Percentiles rank a stretch among this genome's conserved stretches.
Evolutionary conservation across 768 basidiomycete genomes (phyloP).

Genomic region (Lanmaoa pseudosensibilis): DNA sequence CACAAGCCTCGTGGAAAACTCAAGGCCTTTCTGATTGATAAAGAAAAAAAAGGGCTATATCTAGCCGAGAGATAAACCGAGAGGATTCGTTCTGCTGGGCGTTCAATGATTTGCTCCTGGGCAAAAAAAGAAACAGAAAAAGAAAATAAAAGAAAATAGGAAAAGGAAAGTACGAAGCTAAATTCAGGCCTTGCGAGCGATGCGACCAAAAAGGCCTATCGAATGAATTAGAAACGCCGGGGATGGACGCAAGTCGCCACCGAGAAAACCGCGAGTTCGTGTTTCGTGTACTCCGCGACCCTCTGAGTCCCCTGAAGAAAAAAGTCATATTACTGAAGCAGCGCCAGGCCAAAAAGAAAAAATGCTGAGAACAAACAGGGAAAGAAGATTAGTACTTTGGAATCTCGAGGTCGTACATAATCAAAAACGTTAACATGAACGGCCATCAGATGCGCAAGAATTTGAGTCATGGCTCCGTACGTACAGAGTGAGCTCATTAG

Average conservation of each 20-base stretch:
- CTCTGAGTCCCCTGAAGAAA: too few relatives aligned
- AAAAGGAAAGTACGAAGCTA: not conserved
- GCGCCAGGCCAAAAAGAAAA: not conserved
- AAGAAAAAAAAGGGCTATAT: conserved; percentile 12
- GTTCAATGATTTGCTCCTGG: conserved; percentile 7
- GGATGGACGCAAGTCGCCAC: not conserved
- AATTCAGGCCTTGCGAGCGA: not conserved
- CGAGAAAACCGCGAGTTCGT: not conserved
- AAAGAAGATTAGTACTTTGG: not conserved
- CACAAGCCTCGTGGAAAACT: conserved; percentile 28
- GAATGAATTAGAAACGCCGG: too few relatives aligned
- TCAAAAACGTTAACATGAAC: conserved; percentile 15
- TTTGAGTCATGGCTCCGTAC: conserved; percentile 7
- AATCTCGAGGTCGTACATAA: conserved; percentile 9
- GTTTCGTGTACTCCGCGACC: not conserved
- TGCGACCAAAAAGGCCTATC: not conserved
- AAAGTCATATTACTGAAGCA: not conserved
- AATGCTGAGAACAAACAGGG: not conserved
- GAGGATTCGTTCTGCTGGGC: not conserved
- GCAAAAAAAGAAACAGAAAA: not conserved
- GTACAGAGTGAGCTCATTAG: conserved; percentile 9
- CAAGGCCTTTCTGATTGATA: conserved; percentile 15
- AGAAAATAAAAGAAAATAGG: not conserved
- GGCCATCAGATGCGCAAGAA: conserved; percentile 22
- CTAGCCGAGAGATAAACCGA: conserved; percentile 29